These are phyloP conservation scores for Castanopsis chinensis DNA, from an alignment of 306 rosid genomes.

Conservation along the genomic window DNA sequence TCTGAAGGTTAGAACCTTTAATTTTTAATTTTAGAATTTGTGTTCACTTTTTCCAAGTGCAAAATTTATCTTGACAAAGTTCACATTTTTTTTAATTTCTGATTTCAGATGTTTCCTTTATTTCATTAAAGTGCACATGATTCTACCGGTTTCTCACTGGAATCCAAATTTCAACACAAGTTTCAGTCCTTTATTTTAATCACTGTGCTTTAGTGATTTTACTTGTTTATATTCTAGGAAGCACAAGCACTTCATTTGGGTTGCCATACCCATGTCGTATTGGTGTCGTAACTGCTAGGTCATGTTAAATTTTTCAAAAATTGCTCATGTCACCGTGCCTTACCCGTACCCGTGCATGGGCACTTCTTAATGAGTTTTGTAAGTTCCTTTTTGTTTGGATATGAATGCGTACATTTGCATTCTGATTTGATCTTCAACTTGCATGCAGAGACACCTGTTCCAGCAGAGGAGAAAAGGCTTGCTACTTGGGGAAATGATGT, in stretches of 20 bases:
- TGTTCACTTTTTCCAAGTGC: background rate
- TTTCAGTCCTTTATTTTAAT: background rate
- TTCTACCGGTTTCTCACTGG: background rate
- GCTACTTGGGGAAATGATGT: conserved; percentile 74
- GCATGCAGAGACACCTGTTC: conserved; percentile 38
- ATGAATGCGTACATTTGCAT: background rate
- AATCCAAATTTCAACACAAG: background rate
- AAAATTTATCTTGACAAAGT: background rate
- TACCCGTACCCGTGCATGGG: no score
- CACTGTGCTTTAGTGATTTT: background rate
- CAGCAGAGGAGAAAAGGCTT: conserved; percentile 51
- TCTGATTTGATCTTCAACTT: conserved; percentile 1
- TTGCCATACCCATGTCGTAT: no score
- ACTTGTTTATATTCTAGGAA: background rate
- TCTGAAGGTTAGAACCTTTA: conserved; percentile 34
- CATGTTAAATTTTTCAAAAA: no score
- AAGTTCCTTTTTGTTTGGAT: background rate
- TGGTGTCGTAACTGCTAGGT: no score
- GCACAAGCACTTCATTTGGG: no score
- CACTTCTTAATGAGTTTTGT: background rate
- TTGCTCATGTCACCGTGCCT: no score
- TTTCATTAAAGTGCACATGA: background rate
- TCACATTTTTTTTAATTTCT: background rate
- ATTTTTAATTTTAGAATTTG: background rate
- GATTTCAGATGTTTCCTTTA: background rate